phyloP scores from a whole-genome alignment of 805 yeast genomes.

The Myxozyma neglecta region DNA sequence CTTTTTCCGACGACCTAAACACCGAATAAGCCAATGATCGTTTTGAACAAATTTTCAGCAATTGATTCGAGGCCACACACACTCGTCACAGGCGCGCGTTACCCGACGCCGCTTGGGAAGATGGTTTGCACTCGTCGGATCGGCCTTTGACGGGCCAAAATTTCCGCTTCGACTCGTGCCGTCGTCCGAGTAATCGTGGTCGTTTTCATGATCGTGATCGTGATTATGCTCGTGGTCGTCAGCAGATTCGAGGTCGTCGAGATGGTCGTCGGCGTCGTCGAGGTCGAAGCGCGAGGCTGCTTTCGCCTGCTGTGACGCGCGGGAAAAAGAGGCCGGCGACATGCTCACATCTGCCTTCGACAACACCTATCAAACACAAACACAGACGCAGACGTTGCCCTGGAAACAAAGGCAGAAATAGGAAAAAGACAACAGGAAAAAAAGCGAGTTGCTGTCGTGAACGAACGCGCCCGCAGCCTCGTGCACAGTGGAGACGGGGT shows the following conservation, averaged over 20 bases:
- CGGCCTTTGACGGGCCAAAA: neutral
- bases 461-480: too few species aligned
- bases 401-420: too few species aligned
- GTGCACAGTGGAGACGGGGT: too few species aligned
- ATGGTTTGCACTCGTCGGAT: neutral
- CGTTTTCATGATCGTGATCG: constrained; percentile 2
- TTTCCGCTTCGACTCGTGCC: neutral
- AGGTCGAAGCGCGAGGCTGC: neutral
- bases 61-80: constrained; percentile 39
- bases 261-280: constrained; percentile 1
- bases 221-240: constrained; percentile 4
- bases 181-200: constrained; percentile 8
- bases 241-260: constrained; percentile 2
- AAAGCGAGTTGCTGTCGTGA: too few species aligned
- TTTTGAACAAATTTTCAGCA: neutral
- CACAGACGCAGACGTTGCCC: too few species aligned
- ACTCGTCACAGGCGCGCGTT: constrained; percentile 72
- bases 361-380: too few species aligned
- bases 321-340: neutral
- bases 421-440: too few species aligned
- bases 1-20: constrained; percentile 57
- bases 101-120: constrained; percentile 60
- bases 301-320: neutral
- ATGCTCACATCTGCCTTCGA: neutral
- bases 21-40: neutral